Evolutionary conservation across 164 flowering plant genomes (phyloP).

Genomic region (Vitis labrusca): DNA sequence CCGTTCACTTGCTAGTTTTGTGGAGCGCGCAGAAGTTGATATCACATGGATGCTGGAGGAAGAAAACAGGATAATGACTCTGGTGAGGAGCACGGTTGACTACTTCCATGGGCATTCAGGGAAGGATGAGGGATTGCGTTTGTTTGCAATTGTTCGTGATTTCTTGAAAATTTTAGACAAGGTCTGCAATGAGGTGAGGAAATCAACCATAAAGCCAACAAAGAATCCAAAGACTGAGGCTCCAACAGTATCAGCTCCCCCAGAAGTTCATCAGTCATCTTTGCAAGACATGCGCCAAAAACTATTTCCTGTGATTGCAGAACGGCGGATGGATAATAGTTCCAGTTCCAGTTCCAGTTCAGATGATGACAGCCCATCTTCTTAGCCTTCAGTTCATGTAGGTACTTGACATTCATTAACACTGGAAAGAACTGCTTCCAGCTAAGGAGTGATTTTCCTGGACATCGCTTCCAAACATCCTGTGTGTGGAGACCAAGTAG

Average conservation of each 20-base stretch:
- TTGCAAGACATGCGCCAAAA: constrained; percentile 25
- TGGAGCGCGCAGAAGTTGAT: constrained; percentile 40
- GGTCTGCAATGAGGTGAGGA: constrained; percentile 51
- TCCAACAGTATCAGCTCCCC: constrained; percentile 15
- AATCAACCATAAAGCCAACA: constrained; percentile 16
- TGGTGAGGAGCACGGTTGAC: constrained; percentile 55
- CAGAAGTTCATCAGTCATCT: constrained; percentile 20
- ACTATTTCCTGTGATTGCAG: constrained; percentile 60
- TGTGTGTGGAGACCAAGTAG: not conserved
- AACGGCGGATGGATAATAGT: constrained; percentile 29
- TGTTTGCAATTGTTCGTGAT: constrained; percentile 58
- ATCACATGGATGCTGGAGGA: constrained; percentile 34
- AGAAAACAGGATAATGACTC: constrained; percentile 48
- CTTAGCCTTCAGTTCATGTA: constrained; percentile 16
- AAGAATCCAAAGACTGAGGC: constrained; percentile 26
- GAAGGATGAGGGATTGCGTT: constrained; percentile 46
- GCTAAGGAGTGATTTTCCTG: not conserved
- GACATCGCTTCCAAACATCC: not conserved
- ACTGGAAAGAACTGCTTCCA: not conserved
- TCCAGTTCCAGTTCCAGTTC: constrained; percentile 33
- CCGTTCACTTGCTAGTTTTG: constrained; percentile 28
- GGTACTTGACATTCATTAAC: constrained; percentile 1
- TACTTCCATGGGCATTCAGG: constrained; percentile 59
- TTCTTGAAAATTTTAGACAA: constrained; percentile 53
- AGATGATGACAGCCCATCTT: constrained; percentile 43